Conservation (phyloP, 345 rosid genomes). For the Clarkia xantiana region DNA sequence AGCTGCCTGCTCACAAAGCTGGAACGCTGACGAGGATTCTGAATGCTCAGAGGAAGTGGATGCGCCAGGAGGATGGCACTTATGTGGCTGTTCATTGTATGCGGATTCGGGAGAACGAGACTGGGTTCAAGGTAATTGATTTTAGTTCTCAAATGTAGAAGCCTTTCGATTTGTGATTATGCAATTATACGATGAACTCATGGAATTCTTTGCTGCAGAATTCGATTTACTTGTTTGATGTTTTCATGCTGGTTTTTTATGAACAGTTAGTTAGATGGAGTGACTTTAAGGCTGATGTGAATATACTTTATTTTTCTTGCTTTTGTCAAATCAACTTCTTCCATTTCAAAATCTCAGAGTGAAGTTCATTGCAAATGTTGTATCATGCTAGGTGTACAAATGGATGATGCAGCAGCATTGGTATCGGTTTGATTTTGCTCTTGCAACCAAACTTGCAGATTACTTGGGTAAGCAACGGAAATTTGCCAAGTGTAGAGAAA, state of each 20-base stretch:
- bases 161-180: too few relatives aligned
- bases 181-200: too few relatives aligned
- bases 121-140: conserved; percentile 44
- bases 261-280: too few relatives aligned
- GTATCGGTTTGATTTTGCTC: conserved; percentile 72
- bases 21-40: conserved; percentile 55
- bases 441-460: conserved; percentile 80
- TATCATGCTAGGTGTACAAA: conserved; percentile 51
- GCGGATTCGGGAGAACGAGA: conserved; percentile 74
- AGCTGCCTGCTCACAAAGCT: conserved; percentile 57
- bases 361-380: not conserved
- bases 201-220: too few relatives aligned
- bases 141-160: not conserved
- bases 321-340: not conserved
- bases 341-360: too few relatives aligned
- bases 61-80: conserved; percentile 71
- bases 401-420: conserved; percentile 89
- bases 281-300: too few relatives aligned
- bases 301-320: too few relatives aligned
- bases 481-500: conserved; percentile 58
- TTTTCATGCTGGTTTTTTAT: too few relatives aligned
- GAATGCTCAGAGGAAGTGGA: conserved; percentile 78
- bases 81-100: conserved; percentile 55
- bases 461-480: conserved; percentile 72
- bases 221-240: too few relatives aligned